Percentiles rank a stretch among this genome's conserved stretches.
These are phyloP conservation scores for Hypoxylon sp. DNA, from an alignment of 2,329 filamentous ascomycete species.

Conservation along the genomic window DNA sequence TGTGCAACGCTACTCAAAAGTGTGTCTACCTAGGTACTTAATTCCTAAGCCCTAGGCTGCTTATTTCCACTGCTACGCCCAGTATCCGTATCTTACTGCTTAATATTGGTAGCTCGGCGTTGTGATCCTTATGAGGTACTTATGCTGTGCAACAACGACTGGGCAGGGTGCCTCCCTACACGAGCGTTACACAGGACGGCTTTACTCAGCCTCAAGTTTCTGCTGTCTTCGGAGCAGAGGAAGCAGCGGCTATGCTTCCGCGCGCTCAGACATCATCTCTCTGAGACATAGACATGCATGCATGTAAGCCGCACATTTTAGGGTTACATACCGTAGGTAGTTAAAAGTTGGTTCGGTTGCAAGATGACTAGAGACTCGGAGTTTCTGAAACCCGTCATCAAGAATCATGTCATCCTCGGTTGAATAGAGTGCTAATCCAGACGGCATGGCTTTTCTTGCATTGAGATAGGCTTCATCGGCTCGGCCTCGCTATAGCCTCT, in stretches of 20 bases:
- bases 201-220: background rate
- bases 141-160: background rate
- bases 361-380: slow-evolving; percentile 1
- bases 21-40: background rate
- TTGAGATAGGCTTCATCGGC: background rate
- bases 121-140: background rate
- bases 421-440: background rate
- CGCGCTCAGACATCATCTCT: background rate
- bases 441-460: background rate
- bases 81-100: background rate
- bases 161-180: background rate
- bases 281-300: background rate
- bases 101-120: background rate
- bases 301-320: background rate
- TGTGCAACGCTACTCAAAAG: background rate
- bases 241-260: background rate
- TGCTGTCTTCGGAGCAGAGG: background rate
- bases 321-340: background rate
- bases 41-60: background rate
- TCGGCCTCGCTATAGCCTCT: background rate
- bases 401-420: background rate
- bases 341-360: background rate
- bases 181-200: background rate
- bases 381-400: background rate
- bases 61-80: background rate